A percentile compares a stretch with the other conserved stretches of the same genome.
Conservation (phyloP, 495 filamentous ascomycete species). For the Xylaria scruposa region DNA sequence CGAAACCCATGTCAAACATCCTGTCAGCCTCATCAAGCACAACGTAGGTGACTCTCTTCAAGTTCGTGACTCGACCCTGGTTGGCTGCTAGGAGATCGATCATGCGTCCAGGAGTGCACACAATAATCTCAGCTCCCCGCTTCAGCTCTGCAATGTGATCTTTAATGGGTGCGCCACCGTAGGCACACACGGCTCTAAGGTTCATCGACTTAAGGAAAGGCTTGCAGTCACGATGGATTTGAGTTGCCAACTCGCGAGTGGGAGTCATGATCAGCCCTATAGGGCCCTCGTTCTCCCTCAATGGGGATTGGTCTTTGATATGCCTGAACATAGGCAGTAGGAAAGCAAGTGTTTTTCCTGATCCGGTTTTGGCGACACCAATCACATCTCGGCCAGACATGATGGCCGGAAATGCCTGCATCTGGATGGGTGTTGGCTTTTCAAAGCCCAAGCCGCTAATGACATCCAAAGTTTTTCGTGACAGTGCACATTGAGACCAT, state of each 20-base stretch:
- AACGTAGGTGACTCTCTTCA: conserved; percentile 86
- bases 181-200: conserved; percentile 92
- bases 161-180: conserved; percentile 95
- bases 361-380: conserved; percentile 96
- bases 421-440: conserved; percentile 89
- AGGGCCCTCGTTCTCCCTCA: conserved; percentile 87
- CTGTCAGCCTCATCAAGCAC: conserved; percentile 97
- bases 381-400: conserved; percentile 98
- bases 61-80: conserved; percentile 87
- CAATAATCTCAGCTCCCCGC: conserved; percentile 91
- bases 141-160: conserved; percentile 98
- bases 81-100: conserved; percentile 95
- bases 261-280: conserved; percentile 90
- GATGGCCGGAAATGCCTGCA: conserved; percentile 91
- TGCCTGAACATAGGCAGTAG: conserved; percentile 95
- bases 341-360: conserved; percentile 98
- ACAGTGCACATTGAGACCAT: conserved; percentile 94
- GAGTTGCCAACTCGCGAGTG: conserved; percentile 91
- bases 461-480: conserved; percentile 85
- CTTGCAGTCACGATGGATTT: conserved; percentile 93
- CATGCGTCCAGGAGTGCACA: conserved; percentile 95
- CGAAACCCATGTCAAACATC: conserved; percentile 99
- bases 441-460: conserved; percentile 85
- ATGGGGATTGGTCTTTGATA: conserved; percentile 88
- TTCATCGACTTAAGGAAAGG: conserved; percentile 90